phyloP scores from a whole-genome alignment of 176 grass and related monocot genomes.

The Carex kokanica region DNA sequence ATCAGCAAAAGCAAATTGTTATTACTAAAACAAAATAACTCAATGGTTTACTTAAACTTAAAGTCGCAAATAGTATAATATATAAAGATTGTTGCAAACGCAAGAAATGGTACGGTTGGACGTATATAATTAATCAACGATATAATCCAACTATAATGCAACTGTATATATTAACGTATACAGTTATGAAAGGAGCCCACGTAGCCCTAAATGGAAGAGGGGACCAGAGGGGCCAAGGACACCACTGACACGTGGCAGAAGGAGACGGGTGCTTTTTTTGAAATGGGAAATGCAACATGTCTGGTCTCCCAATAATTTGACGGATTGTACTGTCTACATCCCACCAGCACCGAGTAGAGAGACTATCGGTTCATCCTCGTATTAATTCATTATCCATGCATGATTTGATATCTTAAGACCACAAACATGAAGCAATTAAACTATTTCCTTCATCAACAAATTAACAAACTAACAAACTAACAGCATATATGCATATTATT shows the following conservation, averaged over 20 bases:
- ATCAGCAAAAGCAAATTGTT: not conserved
- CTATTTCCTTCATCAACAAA: not conserved
- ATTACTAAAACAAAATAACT: not conserved
- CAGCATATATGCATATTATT: not conserved
- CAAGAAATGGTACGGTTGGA: not conserved
- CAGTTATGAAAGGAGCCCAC: not conserved
- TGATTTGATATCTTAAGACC: not conserved
- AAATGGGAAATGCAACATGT: slow-evolving; percentile 23
- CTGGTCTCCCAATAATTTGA: slow-evolving; percentile 18
- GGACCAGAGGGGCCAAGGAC: not conserved
- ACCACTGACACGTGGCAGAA: not conserved
- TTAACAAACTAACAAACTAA: not conserved
- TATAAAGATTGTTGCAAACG: not conserved
- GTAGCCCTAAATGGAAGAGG: not conserved
- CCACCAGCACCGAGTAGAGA: not conserved
- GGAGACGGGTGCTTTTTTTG: not conserved
- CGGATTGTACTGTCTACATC: slow-evolving; percentile 1
- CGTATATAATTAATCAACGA: not conserved
- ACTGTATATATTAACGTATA: not conserved
- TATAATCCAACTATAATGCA: not conserved
- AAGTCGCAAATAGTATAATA: not conserved
- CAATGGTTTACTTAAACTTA: not conserved
- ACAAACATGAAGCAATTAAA: not conserved
- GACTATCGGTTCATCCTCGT: not conserved
- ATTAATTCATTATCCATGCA: slow-evolving; percentile 12